Percentiles rank a stretch among this genome's conserved stretches.
Evolutionary conservation across 768 basidiomycete species (phyloP).

Genomic region (Lanmaoa pseudosensibilis): DNA sequence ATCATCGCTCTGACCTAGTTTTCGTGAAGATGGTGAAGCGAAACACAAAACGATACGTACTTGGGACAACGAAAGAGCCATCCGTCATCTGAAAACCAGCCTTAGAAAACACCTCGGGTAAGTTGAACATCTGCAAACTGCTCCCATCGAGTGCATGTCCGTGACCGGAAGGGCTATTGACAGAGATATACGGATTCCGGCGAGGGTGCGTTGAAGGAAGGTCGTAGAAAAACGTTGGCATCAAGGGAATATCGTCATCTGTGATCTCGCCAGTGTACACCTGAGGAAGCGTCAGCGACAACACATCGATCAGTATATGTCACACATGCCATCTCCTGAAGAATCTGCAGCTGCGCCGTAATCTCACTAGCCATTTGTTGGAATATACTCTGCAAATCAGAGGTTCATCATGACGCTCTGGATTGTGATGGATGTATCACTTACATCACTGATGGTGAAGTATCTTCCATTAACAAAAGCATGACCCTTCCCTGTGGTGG

Average conservation of each 20-base stretch:
- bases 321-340: slow-evolving; percentile 68
- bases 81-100: slow-evolving; percentile 42
- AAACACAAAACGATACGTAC: slow-evolving; percentile 39
- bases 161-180: slow-evolving; percentile 39
- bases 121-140: slow-evolving; percentile 24
- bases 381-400: slow-evolving; percentile 19
- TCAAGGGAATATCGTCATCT: slow-evolving; percentile 49
- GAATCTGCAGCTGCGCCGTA: slow-evolving; percentile 56
- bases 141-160: slow-evolving; percentile 11
- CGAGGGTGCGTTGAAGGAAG: slow-evolving; percentile 68
- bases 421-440: slow-evolving; percentile 23
- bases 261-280: slow-evolving; percentile 57
- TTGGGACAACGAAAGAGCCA: slow-evolving; percentile 60
- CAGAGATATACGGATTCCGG: slow-evolving; percentile 77
- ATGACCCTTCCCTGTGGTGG: slow-evolving; percentile 51
- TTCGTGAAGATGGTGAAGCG: slow-evolving; percentile 3
- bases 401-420: background rate
- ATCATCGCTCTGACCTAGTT: slow-evolving; percentile 14
- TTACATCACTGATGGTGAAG: slow-evolving; percentile 63
- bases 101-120: slow-evolving; percentile 31
- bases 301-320: background rate
- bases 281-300: slow-evolving; percentile 32
- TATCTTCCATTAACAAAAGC: slow-evolving; percentile 91
- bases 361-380: slow-evolving; percentile 45
- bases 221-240: slow-evolving; percentile 86